A percentile compares a stretch with the other conserved stretches of the same genome.
Evolutionary conservation across 140 eudicot species (phyloP).

Genomic region (Stevia rebaudiana): DNA sequence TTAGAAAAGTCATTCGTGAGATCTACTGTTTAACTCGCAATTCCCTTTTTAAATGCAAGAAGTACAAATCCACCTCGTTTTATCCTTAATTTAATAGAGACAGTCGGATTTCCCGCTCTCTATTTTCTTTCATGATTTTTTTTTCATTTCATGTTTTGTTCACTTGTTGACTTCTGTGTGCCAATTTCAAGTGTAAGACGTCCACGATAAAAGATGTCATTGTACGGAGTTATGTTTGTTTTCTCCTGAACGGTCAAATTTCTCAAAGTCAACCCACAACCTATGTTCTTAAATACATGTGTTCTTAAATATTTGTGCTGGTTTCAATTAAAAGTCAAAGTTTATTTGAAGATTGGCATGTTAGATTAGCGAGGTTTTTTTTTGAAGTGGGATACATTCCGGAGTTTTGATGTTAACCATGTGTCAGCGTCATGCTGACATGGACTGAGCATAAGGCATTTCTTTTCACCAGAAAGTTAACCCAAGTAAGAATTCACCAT

Average conservation of each 20-base stretch:
- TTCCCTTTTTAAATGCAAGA: neutral
- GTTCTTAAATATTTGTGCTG: neutral
- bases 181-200: neutral
- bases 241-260: neutral
- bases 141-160: neutral
- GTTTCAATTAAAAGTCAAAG: neutral
- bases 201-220: neutral
- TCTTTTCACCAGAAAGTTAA: neutral
- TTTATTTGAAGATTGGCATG: neutral
- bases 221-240: neutral
- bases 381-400: neutral
- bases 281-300: neutral
- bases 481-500: constrained; percentile 24
- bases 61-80: neutral
- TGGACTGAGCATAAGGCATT: neutral
- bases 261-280: neutral
- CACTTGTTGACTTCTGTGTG: neutral
- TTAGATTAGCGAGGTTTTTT: neutral
- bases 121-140: neutral
- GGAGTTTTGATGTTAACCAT: neutral
- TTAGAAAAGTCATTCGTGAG: neutral
- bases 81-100: neutral
- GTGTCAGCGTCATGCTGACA: neutral
- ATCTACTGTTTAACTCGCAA: neutral
- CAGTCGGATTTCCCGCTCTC: neutral